Percentiles rank a stretch among this genome's conserved stretches.
Conservation (phyloP, 371 early-diverging fungal genomes). For the Mucor saturninus region DNA sequence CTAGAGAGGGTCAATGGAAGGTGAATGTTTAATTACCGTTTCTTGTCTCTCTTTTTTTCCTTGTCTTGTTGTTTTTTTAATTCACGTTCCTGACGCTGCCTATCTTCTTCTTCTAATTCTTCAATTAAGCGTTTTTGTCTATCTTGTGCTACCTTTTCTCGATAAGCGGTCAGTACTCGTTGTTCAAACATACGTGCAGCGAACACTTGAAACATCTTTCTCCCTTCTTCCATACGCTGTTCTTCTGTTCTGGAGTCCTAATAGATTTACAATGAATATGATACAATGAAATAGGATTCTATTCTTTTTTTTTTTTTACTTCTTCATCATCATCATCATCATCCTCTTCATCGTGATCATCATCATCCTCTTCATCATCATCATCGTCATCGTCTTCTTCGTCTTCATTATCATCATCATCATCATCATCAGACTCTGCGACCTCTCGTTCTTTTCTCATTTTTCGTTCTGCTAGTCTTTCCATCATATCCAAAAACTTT, state of each 20-base stretch:
- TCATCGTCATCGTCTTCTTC: slow-evolving; percentile 69
- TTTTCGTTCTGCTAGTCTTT: slow-evolving; percentile 87
- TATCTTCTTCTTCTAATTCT: slow-evolving; percentile 82
- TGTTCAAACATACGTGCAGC: slow-evolving; percentile 96
- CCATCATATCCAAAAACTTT: slow-evolving; percentile 95
- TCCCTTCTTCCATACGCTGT: slow-evolving; percentile 89
- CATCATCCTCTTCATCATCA: slow-evolving; percentile 60
- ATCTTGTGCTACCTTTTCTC: slow-evolving; percentile 89
- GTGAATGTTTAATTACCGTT: slow-evolving; percentile 41
- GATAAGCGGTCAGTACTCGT: slow-evolving; percentile 87
- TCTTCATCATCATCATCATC: slow-evolving; percentile 49
- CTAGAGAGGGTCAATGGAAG: not conserved
- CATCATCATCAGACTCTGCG: slow-evolving; percentile 52
- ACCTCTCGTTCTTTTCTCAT: slow-evolving; percentile 74
- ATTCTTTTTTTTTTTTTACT: slow-evolving; percentile 17
- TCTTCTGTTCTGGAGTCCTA: slow-evolving; percentile 81
- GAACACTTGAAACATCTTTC: slow-evolving; percentile 93
- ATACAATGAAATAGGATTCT: not conserved
- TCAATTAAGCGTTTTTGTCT: slow-evolving; percentile 78
- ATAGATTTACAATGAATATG: not conserved
- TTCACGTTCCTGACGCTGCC: slow-evolving; percentile 71
- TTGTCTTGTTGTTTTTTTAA: slow-evolving; percentile 69
- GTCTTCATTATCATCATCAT: slow-evolving; percentile 63
- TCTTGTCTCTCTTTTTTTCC: slow-evolving; percentile 68
- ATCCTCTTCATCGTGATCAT: slow-evolving; percentile 52